Evolutionary conservation across 805 yeast species (phyloP).

Genomic region (Candida boleticola): DNA sequence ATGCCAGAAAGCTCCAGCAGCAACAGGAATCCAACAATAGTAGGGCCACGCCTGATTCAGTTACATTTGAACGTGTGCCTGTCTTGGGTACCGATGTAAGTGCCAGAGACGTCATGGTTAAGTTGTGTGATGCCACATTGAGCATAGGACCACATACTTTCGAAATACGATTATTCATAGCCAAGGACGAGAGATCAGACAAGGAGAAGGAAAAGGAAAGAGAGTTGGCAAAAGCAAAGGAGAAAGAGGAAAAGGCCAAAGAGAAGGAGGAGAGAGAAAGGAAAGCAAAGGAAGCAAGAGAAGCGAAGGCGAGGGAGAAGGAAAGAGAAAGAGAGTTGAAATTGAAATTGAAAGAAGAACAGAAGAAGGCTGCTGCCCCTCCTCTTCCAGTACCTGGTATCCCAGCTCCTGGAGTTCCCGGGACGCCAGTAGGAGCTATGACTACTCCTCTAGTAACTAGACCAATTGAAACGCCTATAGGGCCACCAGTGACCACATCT

Average conservation of each 20-base stretch:
- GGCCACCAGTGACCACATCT: no score
- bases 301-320: constrained; percentile 16
- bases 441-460: no score
- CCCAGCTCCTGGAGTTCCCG: not conserved
- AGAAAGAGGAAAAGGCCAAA: constrained; percentile 18
- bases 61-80: constrained; percentile 28
- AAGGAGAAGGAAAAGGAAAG: constrained; percentile 16
- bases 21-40: constrained; percentile 31
- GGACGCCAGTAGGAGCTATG: no score
- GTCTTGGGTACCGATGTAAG: constrained; percentile 42
- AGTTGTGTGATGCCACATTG: constrained; percentile 73
- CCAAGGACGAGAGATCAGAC: constrained; percentile 75
- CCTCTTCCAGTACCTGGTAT: not conserved
- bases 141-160: constrained; percentile 82
- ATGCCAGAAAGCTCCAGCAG: constrained; percentile 39
- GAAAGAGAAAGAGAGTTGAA: not conserved
- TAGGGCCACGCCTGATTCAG: constrained; percentile 25
- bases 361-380: not conserved
- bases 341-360: not conserved
- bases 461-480: no score
- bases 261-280: constrained; percentile 9
- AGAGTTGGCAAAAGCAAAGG: constrained; percentile 10
- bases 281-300: constrained; percentile 18
- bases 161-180: constrained; percentile 74
- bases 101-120: constrained; percentile 85